Conservation (phyloP, 164 flowering plant species). For the Magnolia kwangsiensis region DNA sequence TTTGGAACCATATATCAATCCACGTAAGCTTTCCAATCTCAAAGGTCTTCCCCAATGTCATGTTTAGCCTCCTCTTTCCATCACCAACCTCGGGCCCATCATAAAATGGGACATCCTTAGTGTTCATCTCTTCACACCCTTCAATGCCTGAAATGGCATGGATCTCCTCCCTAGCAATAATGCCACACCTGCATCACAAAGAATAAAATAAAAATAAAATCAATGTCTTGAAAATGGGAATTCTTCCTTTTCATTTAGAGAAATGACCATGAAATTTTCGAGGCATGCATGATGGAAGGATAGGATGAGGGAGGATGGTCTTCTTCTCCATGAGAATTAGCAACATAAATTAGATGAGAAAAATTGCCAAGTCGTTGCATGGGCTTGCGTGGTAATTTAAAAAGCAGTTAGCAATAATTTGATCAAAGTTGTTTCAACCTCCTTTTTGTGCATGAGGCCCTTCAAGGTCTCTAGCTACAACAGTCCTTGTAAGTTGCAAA, state of each 20-base stretch:
- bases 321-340: constrained; percentile 44
- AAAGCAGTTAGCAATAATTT: no score
- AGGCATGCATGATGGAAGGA: constrained; percentile 56
- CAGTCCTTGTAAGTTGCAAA: no score
- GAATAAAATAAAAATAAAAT: not conserved
- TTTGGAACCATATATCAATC: constrained; percentile 88
- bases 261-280: constrained; percentile 71
- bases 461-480: no score
- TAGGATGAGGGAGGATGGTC: constrained; percentile 46
- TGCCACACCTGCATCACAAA: constrained; percentile 43
- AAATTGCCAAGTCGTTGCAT: constrained; percentile 52
- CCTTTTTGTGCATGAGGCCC: no score
- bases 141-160: constrained; percentile 65
- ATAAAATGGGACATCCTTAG: constrained; percentile 46
- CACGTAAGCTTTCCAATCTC: constrained; percentile 83
- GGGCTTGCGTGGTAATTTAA: not conserved
- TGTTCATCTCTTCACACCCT: constrained; percentile 31
- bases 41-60: constrained; percentile 78
- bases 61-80: constrained; percentile 73
- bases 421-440: no score
- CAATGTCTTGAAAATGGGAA: not conserved
- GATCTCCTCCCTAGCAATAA: constrained; percentile 68
- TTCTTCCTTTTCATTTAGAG: not conserved
- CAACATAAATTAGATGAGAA: constrained; percentile 80
- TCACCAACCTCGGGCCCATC: constrained; percentile 60